Evolutionary conservation across 805 yeast species (phyloP).

Genomic region (Starmerella apis): DNA sequence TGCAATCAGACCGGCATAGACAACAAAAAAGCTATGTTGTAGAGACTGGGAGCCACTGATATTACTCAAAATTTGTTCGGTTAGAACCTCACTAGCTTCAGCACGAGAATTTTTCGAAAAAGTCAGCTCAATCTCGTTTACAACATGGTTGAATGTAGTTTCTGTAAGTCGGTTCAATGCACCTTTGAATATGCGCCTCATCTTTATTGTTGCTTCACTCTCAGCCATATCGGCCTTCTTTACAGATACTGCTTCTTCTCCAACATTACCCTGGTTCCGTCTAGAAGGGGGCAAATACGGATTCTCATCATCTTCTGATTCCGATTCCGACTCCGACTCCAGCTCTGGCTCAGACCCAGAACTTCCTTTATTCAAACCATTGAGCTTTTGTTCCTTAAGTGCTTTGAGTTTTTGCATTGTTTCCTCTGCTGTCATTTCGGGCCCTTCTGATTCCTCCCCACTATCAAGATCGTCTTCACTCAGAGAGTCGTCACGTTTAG

Average conservation of each 20-base stretch:
- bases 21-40: conserved; percentile 65
- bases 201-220: conserved; percentile 29
- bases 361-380: neutral
- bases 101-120: conserved; percentile 66
- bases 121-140: conserved; percentile 53
- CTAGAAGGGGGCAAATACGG: conserved; percentile 82
- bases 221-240: conserved; percentile 12
- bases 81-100: conserved; percentile 59
- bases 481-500: conserved; percentile 1
- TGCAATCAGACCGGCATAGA: conserved; percentile 67
- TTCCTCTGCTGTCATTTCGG: conserved; percentile 22
- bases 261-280: conserved; percentile 37
- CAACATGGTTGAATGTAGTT: conserved; percentile 62
- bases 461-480: conserved; percentile 6
- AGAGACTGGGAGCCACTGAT: conserved; percentile 54
- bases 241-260: conserved; percentile 39
- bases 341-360: conserved; percentile 12
- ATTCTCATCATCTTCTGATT: conserved; percentile 23
- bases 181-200: conserved; percentile 64
- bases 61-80: conserved; percentile 53
- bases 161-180: conserved; percentile 83
- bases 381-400: conserved; percentile 19
- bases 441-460: conserved; percentile 1
- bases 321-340: conserved; percentile 18
- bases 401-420: conserved; percentile 27